phyloP scores from a whole-genome alignment of 257 asterid species.

The Jacaranda mimosifolia region DNA sequence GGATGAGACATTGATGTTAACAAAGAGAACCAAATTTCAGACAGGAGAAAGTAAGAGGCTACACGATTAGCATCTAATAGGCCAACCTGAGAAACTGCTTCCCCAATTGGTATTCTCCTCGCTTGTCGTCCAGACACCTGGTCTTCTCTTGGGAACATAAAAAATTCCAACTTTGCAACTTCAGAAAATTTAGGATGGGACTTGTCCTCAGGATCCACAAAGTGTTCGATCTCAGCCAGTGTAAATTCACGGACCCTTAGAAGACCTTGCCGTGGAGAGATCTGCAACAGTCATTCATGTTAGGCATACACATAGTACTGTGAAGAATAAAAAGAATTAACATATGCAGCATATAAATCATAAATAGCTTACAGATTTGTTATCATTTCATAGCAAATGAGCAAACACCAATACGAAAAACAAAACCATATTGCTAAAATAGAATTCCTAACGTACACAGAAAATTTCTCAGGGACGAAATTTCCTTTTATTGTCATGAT shows the following conservation, averaged over 20 bases:
- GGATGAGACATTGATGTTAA: conserved; percentile 9
- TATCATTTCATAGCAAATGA: conserved; percentile 4
- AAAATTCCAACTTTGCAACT: conserved; percentile 67
- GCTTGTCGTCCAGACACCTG: conserved; percentile 76
- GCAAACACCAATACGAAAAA: not conserved
- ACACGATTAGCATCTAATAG: not conserved
- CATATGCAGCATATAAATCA: not conserved
- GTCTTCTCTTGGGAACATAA: conserved; percentile 86
- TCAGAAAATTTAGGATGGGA: conserved; percentile 79
- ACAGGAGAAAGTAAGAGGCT: conserved; percentile 11
- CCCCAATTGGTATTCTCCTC: conserved; percentile 62
- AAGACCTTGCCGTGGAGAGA: conserved; percentile 92
- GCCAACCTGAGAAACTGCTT: conserved; percentile 78
- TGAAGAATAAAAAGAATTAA: not conserved
- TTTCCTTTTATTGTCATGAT: not conserved
- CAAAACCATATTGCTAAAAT: not conserved
- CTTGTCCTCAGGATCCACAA: conserved; percentile 84
- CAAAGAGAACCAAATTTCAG: conserved; percentile 22
- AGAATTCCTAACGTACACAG: not conserved
- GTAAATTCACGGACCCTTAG: conserved; percentile 85
- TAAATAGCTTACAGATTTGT: not conserved
- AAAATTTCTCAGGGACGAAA: conserved; percentile 3
- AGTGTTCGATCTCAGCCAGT: conserved; percentile 84
- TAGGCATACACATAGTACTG: not conserved
- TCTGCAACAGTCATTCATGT: conserved; percentile 49